Evolutionary conservation across 179 eudicot species (phyloP), one percentile per base, ranked within the genome.

Genomic region (Corrigiola litoralis): DNA sequence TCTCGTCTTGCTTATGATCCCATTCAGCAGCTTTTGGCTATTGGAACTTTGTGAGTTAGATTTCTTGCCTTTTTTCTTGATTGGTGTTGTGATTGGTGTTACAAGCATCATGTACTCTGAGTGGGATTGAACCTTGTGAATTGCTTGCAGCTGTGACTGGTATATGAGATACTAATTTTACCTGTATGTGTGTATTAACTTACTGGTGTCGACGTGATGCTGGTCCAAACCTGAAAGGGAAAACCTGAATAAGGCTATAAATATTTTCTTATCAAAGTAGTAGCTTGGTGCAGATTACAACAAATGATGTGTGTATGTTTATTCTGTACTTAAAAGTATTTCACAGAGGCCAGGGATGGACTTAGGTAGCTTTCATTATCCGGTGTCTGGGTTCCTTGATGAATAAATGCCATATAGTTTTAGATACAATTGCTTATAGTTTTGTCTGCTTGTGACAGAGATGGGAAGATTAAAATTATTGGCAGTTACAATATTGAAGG

Each of bases 381-480:
- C 24, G 37, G 18, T 24, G 42, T 21, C 23, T 17, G 3, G 27
- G 11, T 51, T 6, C 40, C 2, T 54, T 6, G 38, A 12, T 56
- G 27, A 23, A 45, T 55, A 29, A 36, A 41, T 45, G 36, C 58
- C 12, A 27, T 38, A 6, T 24, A 60, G 25, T 2, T 42, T 37
- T 58, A 8, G 63, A 20, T 24, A 25, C 41, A 13, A 16, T 14
- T 58, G 66, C 45, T 59, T 16, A 9, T 40, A 46, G 31, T 59
- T 37, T 10, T 59, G 8, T 69, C 4, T 75, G 18, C 16, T 29
- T 69, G 55, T 56, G 42, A 36, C 81, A 95, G 99, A 68, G 96
- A 95, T 80, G 99, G 99, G 67, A 79, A 90, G 85, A 95, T 95
- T 66, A 95, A 95, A 79, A 84, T 95, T 45, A 79, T 95, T 70